A percentile compares a stretch with the other conserved stretches of the same genome.
Evolutionary conservation across 1,284 basidiomycete species (phyloP).

Genomic region (Pyrrhoderma lamaoense): DNA sequence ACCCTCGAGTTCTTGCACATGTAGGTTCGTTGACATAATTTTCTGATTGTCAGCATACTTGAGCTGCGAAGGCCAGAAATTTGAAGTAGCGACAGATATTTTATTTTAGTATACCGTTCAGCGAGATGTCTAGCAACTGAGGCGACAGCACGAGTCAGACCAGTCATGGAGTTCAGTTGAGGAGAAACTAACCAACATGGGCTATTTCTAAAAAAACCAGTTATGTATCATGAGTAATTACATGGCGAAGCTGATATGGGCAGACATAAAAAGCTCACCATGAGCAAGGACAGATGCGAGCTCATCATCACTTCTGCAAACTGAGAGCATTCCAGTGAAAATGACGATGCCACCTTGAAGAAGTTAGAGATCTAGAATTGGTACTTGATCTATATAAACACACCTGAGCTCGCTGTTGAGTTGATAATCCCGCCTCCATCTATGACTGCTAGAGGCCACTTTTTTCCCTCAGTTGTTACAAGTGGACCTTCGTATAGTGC

Average conservation of each 20-base stretch:
- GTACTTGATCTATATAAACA: constrained; percentile 18
- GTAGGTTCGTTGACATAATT: constrained; percentile 56
- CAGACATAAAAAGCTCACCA: constrained; percentile 36
- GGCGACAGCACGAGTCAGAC: constrained; percentile 58
- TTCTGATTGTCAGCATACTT: neutral
- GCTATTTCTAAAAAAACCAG: constrained; percentile 59
- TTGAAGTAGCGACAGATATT: constrained; percentile 1
- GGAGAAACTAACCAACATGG: constrained; percentile 55
- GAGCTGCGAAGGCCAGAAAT: neutral
- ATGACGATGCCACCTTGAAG: constrained; percentile 68
- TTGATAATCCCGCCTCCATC: constrained; percentile 70
- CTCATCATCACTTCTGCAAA: constrained; percentile 74
- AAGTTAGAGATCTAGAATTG: neutral
- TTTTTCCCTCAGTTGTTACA: neutral
- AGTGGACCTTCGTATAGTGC: constrained; percentile 19
- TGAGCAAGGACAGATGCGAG: constrained; percentile 85
- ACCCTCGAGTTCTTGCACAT: constrained; percentile 80
- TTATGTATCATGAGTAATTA: neutral
- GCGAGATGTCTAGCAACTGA: constrained; percentile 38
- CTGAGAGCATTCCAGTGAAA: constrained; percentile 83
- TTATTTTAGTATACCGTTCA: constrained; percentile 7
- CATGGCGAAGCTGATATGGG: neutral
- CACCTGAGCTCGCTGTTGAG: constrained; percentile 74
- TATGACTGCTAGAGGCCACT: constrained; percentile 77
- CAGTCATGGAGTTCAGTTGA: constrained; percentile 37